Base-by-base conservation (phyloP, 1,139 yeast genomes). In the Kazachstania sp. region DNA sequence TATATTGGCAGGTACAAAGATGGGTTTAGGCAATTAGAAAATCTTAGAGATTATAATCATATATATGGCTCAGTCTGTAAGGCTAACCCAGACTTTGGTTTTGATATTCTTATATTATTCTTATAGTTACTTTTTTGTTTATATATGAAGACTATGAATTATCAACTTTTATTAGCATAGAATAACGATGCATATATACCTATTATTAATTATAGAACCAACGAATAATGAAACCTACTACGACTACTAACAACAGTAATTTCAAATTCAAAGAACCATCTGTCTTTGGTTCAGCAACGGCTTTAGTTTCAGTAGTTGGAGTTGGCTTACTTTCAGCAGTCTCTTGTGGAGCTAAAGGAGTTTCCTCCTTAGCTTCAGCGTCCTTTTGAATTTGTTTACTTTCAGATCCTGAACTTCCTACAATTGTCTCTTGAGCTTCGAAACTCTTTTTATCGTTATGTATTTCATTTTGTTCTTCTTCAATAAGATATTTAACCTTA, bases 401-500 rank as follows among this genome's bases (percentile, higher is more conserved):
- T 37, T 31, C 32, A 28, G 23, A 16, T 13, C 13, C 26, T 8
- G 20, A 26, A 23, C 9, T 20, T 20, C 15, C 39, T 11, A 23
- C 15, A n/a, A 34, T 30, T 16, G 31, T 18, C 28, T 12, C 20
- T 38, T 19, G 19, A 23, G 34, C 40, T 40, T 43, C 42, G 9
- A 26, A 35, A 18, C 42, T 40, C 34, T 28, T 31, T 18, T 32
- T 32, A 13, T 20, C 29, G 11, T 19, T 18, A 15, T 28, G 16
- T 26, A 15, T 26, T 28, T 20, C 28, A 13, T 28, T 35, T n/a
- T 11, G 28, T 12, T 18, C 20, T 28, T 34, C 7, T 15, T 34
- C 31, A n/a, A 30, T 64, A 46, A 74, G 66, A 66, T 82, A 86
- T 59, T 74, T 77, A 50, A 87, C 96, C 69, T 81, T 82, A 67